These are phyloP conservation scores for Botrytis hyacinthi DNA, from an alignment of 2,329 filamentous ascomycete genomes.

Conservation along the genomic window DNA sequence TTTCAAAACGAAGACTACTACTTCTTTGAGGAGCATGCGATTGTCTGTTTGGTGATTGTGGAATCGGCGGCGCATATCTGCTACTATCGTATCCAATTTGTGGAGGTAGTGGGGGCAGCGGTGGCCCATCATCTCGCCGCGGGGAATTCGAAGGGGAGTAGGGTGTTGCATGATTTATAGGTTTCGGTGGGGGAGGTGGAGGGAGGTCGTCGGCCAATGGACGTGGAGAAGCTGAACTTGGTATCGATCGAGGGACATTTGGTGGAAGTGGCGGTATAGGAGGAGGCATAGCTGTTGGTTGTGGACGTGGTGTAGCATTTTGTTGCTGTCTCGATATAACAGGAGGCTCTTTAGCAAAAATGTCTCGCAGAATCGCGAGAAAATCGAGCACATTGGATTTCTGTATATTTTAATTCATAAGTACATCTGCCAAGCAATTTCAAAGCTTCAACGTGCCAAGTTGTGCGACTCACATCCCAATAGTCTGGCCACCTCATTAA, in stretches of 20 bases:
- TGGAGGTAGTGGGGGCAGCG: conserved; percentile 38
- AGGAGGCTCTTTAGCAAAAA: conserved; percentile 94
- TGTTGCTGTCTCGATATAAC: conserved; percentile 71
- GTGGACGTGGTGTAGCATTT: conserved; percentile 42
- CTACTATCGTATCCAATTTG: conserved; percentile 25
- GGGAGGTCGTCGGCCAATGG: conserved; percentile 34
- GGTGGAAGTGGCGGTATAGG: conserved; percentile 71
- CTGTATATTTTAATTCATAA: conserved; percentile 45
- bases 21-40: conserved; percentile 37
- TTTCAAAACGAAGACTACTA: conserved; percentile 37
- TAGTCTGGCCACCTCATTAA: conserved; percentile 84
- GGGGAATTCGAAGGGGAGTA: conserved; percentile 24
- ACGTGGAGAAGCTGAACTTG: conserved; percentile 40
- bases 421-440: conserved; percentile 6
- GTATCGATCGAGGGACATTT: conserved; percentile 52
- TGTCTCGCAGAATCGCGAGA: conserved; percentile 73
- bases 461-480: conserved; percentile 71
- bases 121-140: conserved; percentile 35
- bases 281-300: conserved; percentile 51
- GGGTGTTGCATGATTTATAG: conserved; percentile 26
- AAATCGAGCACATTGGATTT: conserved; percentile 85
- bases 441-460: neutral
- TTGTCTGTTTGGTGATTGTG: conserved; percentile 24
- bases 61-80: conserved; percentile 30
- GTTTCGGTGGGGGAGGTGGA: conserved; percentile 39